Evolutionary conservation across 2,329 filamentous ascomycete species (phyloP).

Genomic region (Thielaviopsis ethacetica): DNA sequence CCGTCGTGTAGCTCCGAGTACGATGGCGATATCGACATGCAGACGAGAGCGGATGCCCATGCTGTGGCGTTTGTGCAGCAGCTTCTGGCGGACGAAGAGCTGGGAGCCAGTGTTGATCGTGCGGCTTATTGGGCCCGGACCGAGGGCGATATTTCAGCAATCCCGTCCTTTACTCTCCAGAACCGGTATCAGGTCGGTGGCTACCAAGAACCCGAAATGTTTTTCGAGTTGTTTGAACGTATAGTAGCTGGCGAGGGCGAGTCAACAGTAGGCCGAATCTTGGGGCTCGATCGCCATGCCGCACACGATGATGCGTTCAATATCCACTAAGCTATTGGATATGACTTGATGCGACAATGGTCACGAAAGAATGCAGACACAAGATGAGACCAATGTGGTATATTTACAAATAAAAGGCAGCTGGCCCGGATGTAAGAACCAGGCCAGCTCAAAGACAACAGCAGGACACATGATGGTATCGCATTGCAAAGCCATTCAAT

Average conservation of each 20-base stretch:
- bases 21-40: not conserved
- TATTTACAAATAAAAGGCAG: not conserved
- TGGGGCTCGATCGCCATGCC: not conserved
- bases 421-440: not conserved
- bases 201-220: constrained; percentile 49
- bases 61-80: constrained; percentile 15
- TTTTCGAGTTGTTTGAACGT: constrained; percentile 49
- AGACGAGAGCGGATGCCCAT: not conserved
- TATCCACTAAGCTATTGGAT: not conserved
- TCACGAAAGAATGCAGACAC: not conserved
- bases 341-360: not conserved
- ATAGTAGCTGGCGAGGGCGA: constrained; percentile 19
- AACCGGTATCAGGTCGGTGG: constrained; percentile 52
- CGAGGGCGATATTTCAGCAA: constrained; percentile 36
- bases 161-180: constrained; percentile 60
- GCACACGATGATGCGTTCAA: not conserved
- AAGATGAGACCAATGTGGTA: not conserved
- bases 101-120: constrained; percentile 18
- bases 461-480: too few species aligned
- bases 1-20: not conserved
- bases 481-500: too few species aligned
- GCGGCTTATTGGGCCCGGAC: constrained; percentile 18
- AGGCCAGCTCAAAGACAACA: not conserved
- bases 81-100: constrained; percentile 18
- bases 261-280: not conserved